phyloP scores from a whole-genome alignment of 2,329 filamentous ascomycete genomes.

The Alternaria brassicae region DNA sequence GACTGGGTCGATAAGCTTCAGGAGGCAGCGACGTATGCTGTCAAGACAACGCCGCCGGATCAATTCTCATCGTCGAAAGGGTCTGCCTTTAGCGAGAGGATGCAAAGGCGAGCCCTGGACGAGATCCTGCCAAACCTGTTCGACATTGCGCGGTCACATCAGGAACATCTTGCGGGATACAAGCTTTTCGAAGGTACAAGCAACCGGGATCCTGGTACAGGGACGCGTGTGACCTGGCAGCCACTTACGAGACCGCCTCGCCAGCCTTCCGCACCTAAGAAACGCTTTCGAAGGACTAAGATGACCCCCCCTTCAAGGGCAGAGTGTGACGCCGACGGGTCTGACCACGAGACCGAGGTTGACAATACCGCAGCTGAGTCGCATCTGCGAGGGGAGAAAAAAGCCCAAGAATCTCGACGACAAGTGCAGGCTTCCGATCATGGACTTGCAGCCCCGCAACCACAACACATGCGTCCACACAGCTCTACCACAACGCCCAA shows the following conservation, averaged over 20 bases:
- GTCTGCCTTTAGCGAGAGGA: conserved; percentile 28
- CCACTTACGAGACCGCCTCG: conserved; percentile 28
- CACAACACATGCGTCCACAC: background rate
- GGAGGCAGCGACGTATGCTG: conserved; percentile 26
- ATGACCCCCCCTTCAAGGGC: background rate
- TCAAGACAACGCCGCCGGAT: conserved; percentile 30
- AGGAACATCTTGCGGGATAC: conserved; percentile 39
- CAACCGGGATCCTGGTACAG: conserved; percentile 26
- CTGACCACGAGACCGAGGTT: conserved; percentile 32
- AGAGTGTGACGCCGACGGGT: conserved; percentile 12
- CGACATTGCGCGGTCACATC: conserved; percentile 35
- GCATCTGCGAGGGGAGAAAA: background rate
- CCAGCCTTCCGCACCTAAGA: conserved; percentile 10
- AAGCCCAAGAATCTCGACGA: background rate
- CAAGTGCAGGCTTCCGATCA: background rate
- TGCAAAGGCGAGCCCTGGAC: conserved; percentile 36
- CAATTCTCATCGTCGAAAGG: conserved; percentile 40
- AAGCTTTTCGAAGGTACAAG: conserved; percentile 33
- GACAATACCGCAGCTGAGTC: conserved; percentile 21
- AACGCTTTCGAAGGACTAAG: conserved; percentile 19
- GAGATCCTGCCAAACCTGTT: conserved; percentile 40
- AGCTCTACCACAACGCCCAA: conserved; percentile 3
- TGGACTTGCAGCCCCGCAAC: background rate
- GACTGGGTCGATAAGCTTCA: conserved; percentile 37
- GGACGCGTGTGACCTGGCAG: conserved; percentile 36